A percentile compares a stretch with the other conserved stretches of the same genome.
phyloP scores from a whole-genome alignment of 2,329 filamentous ascomycete species.

The Boeremia lycopersici region DNA sequence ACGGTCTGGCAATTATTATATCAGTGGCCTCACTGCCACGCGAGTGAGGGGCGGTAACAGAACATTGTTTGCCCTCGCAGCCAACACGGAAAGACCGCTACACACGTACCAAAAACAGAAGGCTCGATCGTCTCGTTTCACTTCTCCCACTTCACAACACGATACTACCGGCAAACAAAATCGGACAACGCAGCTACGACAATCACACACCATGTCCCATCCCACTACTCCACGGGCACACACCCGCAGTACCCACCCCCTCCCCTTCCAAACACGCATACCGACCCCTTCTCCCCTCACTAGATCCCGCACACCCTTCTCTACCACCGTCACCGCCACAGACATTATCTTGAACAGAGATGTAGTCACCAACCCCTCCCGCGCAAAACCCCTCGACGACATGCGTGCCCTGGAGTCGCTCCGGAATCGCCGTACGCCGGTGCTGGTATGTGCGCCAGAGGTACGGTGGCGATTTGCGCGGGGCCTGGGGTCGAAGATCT shows the following conservation, averaged over 20 bases:
- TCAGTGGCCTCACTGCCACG: background rate
- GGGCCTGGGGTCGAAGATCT: too few species aligned
- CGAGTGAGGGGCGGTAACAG: background rate
- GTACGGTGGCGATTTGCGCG: conserved; percentile 1
- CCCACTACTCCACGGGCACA: too few species aligned
- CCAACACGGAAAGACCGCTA: background rate
- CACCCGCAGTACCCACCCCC: too few species aligned
- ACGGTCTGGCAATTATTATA: too few species aligned
- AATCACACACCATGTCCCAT: background rate
- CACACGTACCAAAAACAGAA: background rate
- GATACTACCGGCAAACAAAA: background rate
- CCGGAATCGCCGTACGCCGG: conserved; percentile 8
- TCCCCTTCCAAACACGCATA: too few species aligned
- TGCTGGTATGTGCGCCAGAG: conserved; percentile 12
- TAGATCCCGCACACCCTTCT: background rate
- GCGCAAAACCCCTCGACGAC: background rate
- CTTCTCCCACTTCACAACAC: background rate
- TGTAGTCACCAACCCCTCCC: conserved; percentile 9
- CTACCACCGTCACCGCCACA: too few species aligned
- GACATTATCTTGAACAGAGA: background rate
- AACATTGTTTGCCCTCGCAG: background rate
- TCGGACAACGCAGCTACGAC: background rate
- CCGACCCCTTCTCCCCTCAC: too few species aligned
- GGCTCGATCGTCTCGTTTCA: background rate
- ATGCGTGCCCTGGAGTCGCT: conserved; percentile 5